Evolutionary conservation across 352 stramenopile species (phyloP), one percentile per base, ranked within the genome.

Genomic region (Phytophthora chlamydospora): DNA sequence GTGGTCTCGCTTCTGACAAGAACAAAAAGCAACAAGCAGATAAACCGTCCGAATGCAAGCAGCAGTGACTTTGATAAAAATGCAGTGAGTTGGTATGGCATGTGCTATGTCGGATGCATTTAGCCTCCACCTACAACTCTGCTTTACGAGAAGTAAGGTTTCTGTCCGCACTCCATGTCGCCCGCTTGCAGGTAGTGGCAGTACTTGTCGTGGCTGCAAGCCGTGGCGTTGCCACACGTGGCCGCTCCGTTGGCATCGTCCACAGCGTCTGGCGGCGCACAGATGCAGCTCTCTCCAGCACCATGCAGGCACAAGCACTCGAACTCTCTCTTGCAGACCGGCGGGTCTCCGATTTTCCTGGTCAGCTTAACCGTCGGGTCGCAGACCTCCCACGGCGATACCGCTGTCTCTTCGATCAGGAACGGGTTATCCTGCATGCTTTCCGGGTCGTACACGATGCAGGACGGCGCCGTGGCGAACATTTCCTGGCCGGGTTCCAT

Each of bases 281-380:
- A 85, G 33, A 68, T 16, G 17, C 72, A 76, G 10, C 13, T 63
- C 14, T 58, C 27, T 13, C 49, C 60, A 43, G 62, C 56, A 14
- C 55, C 65, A 24, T 71, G 63, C 0, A 73, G 50, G 56, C 68
- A 76, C 38, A 67, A 53, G 41, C 75, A 85, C 50, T 61, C 48
- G 57, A 85, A 85, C n/a, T 75, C 58, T 6, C 75, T 56, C 14
- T 78, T 72, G 33, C 75, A 85, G 3, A 70, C 50, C 9, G 75
- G 75, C 2, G 68, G 32, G 39, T 69, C 71, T 16, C 66, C 70
- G 11, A 76, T 66, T 40, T 74, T 61, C 41, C 66, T 56, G 33
- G 13, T 50, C 24, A 68, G 59, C 44, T 72, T 52, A 6, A 50
- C 47, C 14, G 35, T 38, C 1, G 75, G 69, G 46, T 78, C 55